Evolutionary conservation across 2,329 filamentous ascomycete genomes (phyloP), one percentile per base, ranked within the genome.

Genomic region (Nothopassalora personata): DNA sequence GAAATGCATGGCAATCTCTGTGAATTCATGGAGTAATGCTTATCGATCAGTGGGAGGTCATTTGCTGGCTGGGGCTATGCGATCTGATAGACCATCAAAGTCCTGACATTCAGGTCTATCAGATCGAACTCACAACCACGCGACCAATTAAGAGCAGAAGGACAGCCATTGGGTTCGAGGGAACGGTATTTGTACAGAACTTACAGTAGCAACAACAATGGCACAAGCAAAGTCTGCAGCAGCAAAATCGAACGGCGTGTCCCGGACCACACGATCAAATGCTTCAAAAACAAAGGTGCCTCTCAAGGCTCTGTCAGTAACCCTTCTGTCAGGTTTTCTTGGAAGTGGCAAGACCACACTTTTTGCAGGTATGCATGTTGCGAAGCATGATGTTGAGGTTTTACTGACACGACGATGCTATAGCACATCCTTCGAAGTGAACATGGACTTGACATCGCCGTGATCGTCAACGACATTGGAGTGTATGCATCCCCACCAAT

Each of bases 381-480:
- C 15, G 18, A 23, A 10, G 6, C 13, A 23, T 53, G 46, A 48
- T 6, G 10, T 30, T 23, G 7, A n/a, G 19, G 10, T 23, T 10
- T 7, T 48, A n/a, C 10, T 27, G 9, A 48, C 18, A 30, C 15
- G 9, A 36, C 43, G 0, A 78, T 90, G 0, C 78, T 90, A 0
- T 82, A 88, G 60, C 83, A 89, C 60, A 87, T 90, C 53, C 80
- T 90, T 5, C 81, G 81, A 36, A 85, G 83, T 0, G 79, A 87
- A 4, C 87, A 90, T 71, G 85, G 86, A 0, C 77, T 89, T 8
- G 80, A 81, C 1, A 88, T 90, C 58, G 87, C 86, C 0, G 83
- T 90, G 13, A 86, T 90, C 23, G 86, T 90, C 39, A 90, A 90
- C 64, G 87, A 90, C 60, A 88, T 90, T 74, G 76, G 67, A 61